Percentiles rank a stretch among this genome's conserved stretches.
phyloP scores from a whole-genome alignment of 2,329 filamentous ascomycete species.

The Sclerotinia sclerotiorum region DNA sequence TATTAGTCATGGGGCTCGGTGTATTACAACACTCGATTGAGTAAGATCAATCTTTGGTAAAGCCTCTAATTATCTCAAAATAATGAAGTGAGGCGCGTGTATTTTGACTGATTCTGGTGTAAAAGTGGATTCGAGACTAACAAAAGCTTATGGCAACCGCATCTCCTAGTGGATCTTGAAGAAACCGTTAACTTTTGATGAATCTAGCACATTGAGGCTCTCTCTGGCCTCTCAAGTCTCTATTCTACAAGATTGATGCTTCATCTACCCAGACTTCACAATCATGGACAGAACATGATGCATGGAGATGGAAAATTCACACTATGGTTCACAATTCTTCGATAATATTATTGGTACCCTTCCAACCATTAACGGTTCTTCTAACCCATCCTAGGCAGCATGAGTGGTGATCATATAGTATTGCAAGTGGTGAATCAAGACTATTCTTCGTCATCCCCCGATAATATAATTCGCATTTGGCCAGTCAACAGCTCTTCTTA shows the following conservation, averaged over 20 bases:
- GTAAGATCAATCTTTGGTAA: background rate
- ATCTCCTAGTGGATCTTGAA: background rate
- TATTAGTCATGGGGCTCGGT: no score
- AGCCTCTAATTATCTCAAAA: background rate
- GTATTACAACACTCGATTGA: background rate
- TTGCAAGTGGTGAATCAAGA: background rate
- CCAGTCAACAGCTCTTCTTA: background rate
- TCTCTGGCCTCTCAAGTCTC: no score
- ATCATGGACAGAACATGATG: background rate
- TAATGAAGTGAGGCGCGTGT: background rate
- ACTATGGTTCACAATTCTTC: background rate
- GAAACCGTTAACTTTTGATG: no score
- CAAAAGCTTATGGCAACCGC: background rate
- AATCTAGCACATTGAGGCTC: no score
- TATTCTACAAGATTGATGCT: background rate
- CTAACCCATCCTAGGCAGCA: background rate
- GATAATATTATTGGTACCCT: background rate
- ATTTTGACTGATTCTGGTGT: background rate
- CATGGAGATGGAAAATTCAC: background rate
- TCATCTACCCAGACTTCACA: no score
- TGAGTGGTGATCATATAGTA: background rate
- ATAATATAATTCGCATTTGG: background rate
- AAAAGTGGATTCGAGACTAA: background rate
- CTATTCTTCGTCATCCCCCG: background rate
- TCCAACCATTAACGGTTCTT: background rate